A percentile compares a stretch with the other conserved stretches of the same genome.
phyloP scores from a whole-genome alignment of 2,329 filamentous ascomycete genomes.

The Aspergillus sp. region DNA sequence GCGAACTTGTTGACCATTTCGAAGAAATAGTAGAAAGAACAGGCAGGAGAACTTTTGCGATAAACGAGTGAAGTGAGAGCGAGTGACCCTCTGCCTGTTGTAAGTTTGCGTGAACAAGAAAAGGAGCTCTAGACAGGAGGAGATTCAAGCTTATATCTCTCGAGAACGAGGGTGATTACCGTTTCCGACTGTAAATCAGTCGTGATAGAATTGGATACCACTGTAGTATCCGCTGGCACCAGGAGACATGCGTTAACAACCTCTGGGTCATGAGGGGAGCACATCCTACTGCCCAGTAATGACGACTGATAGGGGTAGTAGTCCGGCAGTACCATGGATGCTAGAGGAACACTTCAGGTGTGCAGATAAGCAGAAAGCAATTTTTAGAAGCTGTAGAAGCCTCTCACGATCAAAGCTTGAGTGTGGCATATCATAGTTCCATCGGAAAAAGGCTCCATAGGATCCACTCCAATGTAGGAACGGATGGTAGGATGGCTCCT shows the following conservation, averaged over 20 bases:
- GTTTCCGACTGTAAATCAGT: conserved; percentile 23
- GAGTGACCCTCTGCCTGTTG: conserved; percentile 22
- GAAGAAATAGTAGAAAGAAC: conserved; percentile 24
- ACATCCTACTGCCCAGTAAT: conserved; percentile 8
- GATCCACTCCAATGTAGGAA: conserved; percentile 17
- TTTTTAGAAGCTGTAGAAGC: conserved; percentile 1
- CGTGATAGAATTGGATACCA: conserved; percentile 30
- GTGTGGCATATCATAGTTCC: conserved; percentile 37
- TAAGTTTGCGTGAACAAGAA: conserved; percentile 27
- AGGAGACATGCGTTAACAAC: conserved; percentile 12
- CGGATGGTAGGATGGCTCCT: conserved; percentile 1
- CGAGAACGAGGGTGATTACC: conserved; percentile 5
- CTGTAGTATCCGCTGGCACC: conserved; percentile 33
- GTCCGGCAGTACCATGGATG: conserved; percentile 23
- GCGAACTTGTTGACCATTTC: conserved; percentile 42
- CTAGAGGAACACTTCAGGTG: conserved; percentile 23
- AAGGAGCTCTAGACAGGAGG: conserved; percentile 12
- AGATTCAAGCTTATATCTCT: conserved; percentile 33
- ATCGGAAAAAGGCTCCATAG: conserved; percentile 25
- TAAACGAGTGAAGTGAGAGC: conserved; percentile 32
- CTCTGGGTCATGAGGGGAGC: conserved; percentile 17
- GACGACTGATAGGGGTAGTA: conserved; percentile 22
- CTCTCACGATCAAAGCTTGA: conserved; percentile 13
- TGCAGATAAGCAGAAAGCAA: conserved; percentile 14
- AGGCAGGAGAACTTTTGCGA: conserved; percentile 17